Base-by-base conservation (phyloP, 345 rosid species). In the Gynandropsis gynandra region DNA sequence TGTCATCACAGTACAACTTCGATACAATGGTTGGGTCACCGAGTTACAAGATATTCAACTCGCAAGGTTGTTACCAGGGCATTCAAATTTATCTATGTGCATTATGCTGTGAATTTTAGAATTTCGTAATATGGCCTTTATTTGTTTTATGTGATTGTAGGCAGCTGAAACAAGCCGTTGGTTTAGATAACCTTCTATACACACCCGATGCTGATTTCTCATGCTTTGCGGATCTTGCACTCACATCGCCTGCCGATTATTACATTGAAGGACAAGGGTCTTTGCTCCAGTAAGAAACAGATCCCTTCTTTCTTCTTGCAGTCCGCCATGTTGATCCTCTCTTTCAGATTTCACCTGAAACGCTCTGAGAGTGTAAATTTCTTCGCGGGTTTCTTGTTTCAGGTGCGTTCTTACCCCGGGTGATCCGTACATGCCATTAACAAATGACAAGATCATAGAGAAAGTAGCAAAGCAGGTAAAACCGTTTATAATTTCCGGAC, bases 131-230 rank as follows among this genome's bases (percentile, higher is more conserved):
- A 9, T 37, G 55, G 21, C 9, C 33, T 56, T 44, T 55, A 42
- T 58, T 6, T 29, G 52, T 49, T 55, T 45, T 24, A 76, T 84
- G 83, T 80, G 74, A 69, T 52, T 74, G 71, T 61, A 92, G 98
- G 95, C 89, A 81, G 75, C 59, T 76, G 77, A 76, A 62, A 74
- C 75, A 47, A 74, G 93, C 98, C 32, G 59, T 67, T 7, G 98
- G 98, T 46, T 56, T 92, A 51, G 95, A 92, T 75, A 92, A 92
- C 67, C 95, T 92, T 63, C 83, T 92, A 13, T 87, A 92, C 62
- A 92, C 95, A 43, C 93, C 95, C 48, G 96, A 92, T 82, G 98
- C 96, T 14, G 96, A 92, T 76, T 92, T 92, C 74, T 92, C 98
- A 4, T 87, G 98, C 58, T 92, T 92, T 47, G 90, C 98, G 2